phyloP scores from a whole-genome alignment of 768 basidiomycete species.

The Pulveroboletus sp. region DNA sequence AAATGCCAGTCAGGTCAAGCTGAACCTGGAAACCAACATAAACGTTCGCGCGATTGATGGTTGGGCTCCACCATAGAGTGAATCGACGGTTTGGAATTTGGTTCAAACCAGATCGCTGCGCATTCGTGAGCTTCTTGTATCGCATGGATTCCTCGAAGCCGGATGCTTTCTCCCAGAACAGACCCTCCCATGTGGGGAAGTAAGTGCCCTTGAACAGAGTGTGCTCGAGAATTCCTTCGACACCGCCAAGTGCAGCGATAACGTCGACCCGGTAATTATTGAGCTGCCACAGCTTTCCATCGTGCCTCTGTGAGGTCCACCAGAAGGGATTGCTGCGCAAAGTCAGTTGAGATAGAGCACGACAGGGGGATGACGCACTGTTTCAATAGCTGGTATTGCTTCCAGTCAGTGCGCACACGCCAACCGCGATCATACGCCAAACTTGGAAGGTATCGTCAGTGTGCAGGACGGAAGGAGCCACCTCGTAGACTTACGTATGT shows the following conservation, averaged over 20 bases:
- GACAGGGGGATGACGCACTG: slow-evolving; percentile 51
- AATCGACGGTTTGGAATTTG: slow-evolving; percentile 99
- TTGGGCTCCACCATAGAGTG: slow-evolving; percentile 99
- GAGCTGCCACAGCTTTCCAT: slow-evolving; percentile 94
- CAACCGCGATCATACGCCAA: slow-evolving; percentile 98
- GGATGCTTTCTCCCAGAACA: slow-evolving; percentile 98
- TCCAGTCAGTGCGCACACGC: slow-evolving; percentile 98
- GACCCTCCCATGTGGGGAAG: slow-evolving; percentile 97
- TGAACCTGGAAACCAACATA: slow-evolving; percentile 99
- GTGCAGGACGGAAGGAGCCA: no score
- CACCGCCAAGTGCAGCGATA: slow-evolving; percentile 95
- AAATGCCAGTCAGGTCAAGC: slow-evolving; percentile 94
- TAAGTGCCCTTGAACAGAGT: slow-evolving; percentile 97
- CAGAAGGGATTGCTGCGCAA: slow-evolving; percentile 88
- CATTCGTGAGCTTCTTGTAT: slow-evolving; percentile 96
- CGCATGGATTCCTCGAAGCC: slow-evolving; percentile 97
- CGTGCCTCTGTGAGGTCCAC: slow-evolving; percentile 98
- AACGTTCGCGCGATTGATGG: slow-evolving; percentile 98
- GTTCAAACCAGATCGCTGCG: slow-evolving; percentile 95
- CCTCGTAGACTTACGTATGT: slow-evolving; percentile 60
- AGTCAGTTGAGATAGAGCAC: slow-evolving; percentile 8
- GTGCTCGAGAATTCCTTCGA: slow-evolving; percentile 95
- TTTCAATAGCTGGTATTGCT: slow-evolving; percentile 92
- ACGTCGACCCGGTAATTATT: slow-evolving; percentile 99
- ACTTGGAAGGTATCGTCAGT: slow-evolving; percentile 32